Conservation (phyloP, 257 asterid genomes). For the Lithospermum erythrorhizon region DNA sequence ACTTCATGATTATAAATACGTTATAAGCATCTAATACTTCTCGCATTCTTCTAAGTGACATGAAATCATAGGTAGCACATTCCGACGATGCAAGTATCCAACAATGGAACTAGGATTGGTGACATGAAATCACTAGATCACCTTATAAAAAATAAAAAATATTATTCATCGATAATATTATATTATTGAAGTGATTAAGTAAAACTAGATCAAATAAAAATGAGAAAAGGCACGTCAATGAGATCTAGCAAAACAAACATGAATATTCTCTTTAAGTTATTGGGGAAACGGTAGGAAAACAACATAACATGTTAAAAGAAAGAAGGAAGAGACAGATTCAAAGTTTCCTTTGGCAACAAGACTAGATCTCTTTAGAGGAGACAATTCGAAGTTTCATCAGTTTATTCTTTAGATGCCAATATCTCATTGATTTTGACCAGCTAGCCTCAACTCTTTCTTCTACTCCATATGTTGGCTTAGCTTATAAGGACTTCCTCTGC, state of each 20-base stretch:
- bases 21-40: no score
- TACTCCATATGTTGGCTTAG: background rate
- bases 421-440: slow-evolving; percentile 23
- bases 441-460: slow-evolving; percentile 15
- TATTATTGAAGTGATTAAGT: background rate
- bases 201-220: background rate
- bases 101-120: no score
- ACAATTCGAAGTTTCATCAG: slow-evolving; percentile 37
- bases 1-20: no score
- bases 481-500: background rate
- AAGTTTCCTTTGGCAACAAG: slow-evolving; percentile 36
- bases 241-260: background rate
- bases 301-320: slow-evolving; percentile 4
- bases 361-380: slow-evolving; percentile 34
- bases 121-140: no score
- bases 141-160: no score
- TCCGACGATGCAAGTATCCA: no score
- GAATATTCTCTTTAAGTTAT: background rate
- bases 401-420: slow-evolving; percentile 32
- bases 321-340: slow-evolving; percentile 11
- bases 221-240: background rate
- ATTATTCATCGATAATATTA: no score
- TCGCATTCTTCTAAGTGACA: no score
- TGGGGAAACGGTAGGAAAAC: background rate
- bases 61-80: no score